Base-by-base conservation (phyloP, 225 moss, liverwort and hornwort species). In the Sphagnum contortum region DNA sequence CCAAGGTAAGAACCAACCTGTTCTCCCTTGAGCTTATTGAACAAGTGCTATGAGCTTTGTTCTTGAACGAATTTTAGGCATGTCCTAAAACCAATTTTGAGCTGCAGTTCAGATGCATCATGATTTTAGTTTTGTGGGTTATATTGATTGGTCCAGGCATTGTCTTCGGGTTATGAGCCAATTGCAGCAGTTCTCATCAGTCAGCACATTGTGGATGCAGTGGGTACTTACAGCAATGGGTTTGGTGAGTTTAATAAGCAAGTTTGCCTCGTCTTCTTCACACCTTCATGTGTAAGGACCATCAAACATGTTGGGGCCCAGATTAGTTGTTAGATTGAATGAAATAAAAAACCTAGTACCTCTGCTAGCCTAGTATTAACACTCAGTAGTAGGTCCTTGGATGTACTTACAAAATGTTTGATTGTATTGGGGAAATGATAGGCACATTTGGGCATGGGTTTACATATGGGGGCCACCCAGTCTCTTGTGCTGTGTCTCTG, bases 381-480 rank as follows among this genome's bases (percentile, higher is more conserved):
- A 29, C 29, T 29, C 29, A 29, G 29, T 29, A 29, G 29, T 29
- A 29, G 29, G 29, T 29, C 29, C 29, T 29, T 29, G 29, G 29
- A 29, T 29, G 1, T 29, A 29, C 29, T 29, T 29, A 29, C 1
- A 1, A 29, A 29, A 29, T 29, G 29, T 29, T 29, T 29, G 29
- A 29, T 29, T 29, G 29, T 29, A 29, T 29, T 29, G 29, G 29
- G 29, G 29, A 29, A 29, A 9, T 51, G 67, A 45, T 71, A 95
- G 95, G 96, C 50, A 73, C 74, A 62, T 91, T 98, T 5, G 93
- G 91, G 67, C 98, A 98, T 69, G 98, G 98, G 9, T 98, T 93
- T 72, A 98, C 98, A 2, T 93, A 89, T 64, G 90, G 90, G 5
- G 98, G 98, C 45, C 98, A 98, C 75, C 98, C 98, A 73, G 90